Percentiles rank a stretch among this genome's conserved stretches.
These are phyloP conservation scores for Graphilbum ipis-grandicollis DNA, from an alignment of 2,329 filamentous ascomycete species.

Conservation along the genomic window DNA sequence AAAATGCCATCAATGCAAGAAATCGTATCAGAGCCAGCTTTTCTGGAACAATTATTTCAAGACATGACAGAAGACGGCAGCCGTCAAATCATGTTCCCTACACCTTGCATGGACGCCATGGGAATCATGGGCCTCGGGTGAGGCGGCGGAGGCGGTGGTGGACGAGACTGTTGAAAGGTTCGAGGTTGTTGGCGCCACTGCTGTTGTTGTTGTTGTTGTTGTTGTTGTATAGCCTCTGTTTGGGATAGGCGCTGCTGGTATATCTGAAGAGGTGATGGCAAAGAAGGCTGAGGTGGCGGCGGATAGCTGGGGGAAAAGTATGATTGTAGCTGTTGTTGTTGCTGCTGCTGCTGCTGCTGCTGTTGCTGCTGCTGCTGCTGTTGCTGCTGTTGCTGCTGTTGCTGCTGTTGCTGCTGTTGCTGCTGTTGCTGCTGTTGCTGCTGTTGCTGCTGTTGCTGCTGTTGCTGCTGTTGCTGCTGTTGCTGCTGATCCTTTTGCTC, in stretches of 20 bases:
- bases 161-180: constrained; percentile 9
- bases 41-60: neutral
- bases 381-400: constrained; percentile 8
- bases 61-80: neutral
- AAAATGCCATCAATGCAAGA: neutral
- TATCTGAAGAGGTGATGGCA: too few species aligned
- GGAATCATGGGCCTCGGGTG: constrained; percentile 11
- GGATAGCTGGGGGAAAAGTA: too few species aligned
- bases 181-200: too few species aligned
- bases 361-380: constrained; percentile 8
- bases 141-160: constrained; percentile 12
- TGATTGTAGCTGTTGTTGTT: constrained; percentile 3
- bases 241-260: too few species aligned
- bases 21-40: too few species aligned
- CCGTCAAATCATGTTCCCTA: constrained; percentile 23
- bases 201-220: too few species aligned
- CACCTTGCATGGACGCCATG: constrained; percentile 20
- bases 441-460: constrained; percentile 9
- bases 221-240: too few species aligned
- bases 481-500: constrained; percentile 1
- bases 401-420: constrained; percentile 9
- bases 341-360: constrained; percentile 7
- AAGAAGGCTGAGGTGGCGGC: too few species aligned
- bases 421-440: constrained; percentile 13
- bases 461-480: constrained; percentile 4